A percentile compares a stretch with the other conserved stretches of the same genome.
phyloP scores from a whole-genome alignment of 2,329 filamentous ascomycete genomes.

The Clarireedia sp. region DNA sequence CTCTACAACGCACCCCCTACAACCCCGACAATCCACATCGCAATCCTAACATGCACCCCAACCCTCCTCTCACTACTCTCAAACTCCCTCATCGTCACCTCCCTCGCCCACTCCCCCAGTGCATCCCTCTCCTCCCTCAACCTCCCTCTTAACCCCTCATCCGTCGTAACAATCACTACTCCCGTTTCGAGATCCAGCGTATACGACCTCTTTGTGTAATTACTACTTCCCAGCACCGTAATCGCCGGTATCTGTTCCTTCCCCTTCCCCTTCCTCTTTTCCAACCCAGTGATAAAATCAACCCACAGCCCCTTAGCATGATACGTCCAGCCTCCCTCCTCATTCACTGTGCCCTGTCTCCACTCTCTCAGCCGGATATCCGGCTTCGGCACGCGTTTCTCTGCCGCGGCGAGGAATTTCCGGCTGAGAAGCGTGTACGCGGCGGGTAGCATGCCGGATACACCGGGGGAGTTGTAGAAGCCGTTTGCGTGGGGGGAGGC shows the following conservation, averaged over 20 bases:
- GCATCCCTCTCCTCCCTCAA: constrained; percentile 74
- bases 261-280: not conserved
- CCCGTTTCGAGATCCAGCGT: constrained; percentile 86
- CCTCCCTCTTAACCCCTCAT: constrained; percentile 61
- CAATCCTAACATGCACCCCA: constrained; percentile 72
- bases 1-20: constrained; percentile 76
- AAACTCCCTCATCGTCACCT: constrained; percentile 70
- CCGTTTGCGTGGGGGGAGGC: constrained; percentile 92
- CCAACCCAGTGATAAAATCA: constrained; percentile 40
- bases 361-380: constrained; percentile 74
- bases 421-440: constrained; percentile 86
- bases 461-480: constrained; percentile 80
- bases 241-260: constrained; percentile 1
- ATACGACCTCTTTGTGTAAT: constrained; percentile 93
- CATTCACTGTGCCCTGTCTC: constrained; percentile 71
- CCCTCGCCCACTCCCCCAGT: constrained; percentile 65
- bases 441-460: constrained; percentile 82
- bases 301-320: constrained; percentile 96
- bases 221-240: constrained; percentile 74
- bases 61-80: constrained; percentile 75
- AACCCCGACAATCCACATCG: constrained; percentile 87
- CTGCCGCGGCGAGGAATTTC: constrained; percentile 58
- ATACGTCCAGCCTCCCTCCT: constrained; percentile 88
- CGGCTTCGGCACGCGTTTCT: not conserved
- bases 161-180: constrained; percentile 72